phyloP scores from a whole-genome alignment of 129 eudicot genomes.

The Pulicaria dysenterica region DNA sequence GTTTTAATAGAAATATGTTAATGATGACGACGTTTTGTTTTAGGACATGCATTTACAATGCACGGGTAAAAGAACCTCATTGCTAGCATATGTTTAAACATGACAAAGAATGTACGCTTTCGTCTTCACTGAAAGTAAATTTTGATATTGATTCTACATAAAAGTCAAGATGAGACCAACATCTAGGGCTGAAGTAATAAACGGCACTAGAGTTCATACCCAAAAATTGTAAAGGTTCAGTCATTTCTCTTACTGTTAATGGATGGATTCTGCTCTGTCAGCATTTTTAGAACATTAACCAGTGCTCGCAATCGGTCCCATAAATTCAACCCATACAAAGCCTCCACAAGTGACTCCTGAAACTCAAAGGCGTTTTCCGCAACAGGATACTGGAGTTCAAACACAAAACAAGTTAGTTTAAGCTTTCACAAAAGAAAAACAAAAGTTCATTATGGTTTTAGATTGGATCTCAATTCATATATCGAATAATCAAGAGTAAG shows the following conservation, averaged over 20 bases:
- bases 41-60: no score
- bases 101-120: neutral
- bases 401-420: neutral
- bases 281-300: conserved; percentile 71
- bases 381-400: conserved; percentile 71
- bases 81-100: no score
- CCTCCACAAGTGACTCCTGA: conserved; percentile 82
- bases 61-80: no score
- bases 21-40: no score
- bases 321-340: conserved; percentile 72
- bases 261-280: conserved; percentile 57
- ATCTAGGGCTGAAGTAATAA: conserved; percentile 1
- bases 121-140: neutral
- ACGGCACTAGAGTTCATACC: conserved; percentile 27
- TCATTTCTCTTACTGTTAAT: conserved; percentile 48
- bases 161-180: neutral
- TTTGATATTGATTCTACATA: conserved; percentile 20
- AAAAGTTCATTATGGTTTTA: no score
- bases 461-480: no score
- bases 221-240: conserved; percentile 27
- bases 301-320: conserved; percentile 93
- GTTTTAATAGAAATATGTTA: no score
- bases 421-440: no score
- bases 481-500: neutral
- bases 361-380: conserved; percentile 83